Evolutionary conservation across 257 asterid species (phyloP), one percentile per base, ranked within the genome.

Genomic region (Solanum lycopersicoides): DNA sequence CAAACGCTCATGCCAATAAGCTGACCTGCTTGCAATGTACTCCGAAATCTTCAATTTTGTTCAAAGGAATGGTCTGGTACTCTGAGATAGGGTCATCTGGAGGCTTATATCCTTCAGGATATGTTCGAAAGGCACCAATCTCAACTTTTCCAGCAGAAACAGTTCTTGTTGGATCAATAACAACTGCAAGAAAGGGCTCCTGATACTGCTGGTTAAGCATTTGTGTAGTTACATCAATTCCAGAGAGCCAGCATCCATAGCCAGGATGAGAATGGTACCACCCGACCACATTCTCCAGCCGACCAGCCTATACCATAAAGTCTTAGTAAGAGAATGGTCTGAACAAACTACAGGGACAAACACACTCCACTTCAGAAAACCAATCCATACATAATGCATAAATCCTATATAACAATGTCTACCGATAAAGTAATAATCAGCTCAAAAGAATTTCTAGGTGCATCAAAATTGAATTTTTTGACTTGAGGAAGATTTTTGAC

Each of bases 181-280:
- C 99, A 90, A 97, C 99, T 3, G 99, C 99, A 68, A 97, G 92
- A 89, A 97, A 97, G 68, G 99, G 99, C 92, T 97, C 99, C 89
- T 97, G 98, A 90, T 47, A 97, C 74, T 95, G 98, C 92, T 97
- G 99, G 90, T 97, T 97, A 87, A 96, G 98, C 99, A 97, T 93
- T 89, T 97, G 99, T 5, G 99, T 97, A 25, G 98, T 89, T 77
- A 97, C 99, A 88, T 97, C 99, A 69, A 97, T 97, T 77, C 99
- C 99, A 79, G 99, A 97, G 84, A 97, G 99, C 99, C 99, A 97
- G 90, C 99, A 97, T 56, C 99, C 99, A 90, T 97, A 97, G 89
- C 99, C 99, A 88, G 99, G 99, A 91, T 97, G 99, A 13, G 99
- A 97, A 87, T 97, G 99, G 90, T 97, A 97, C 99, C 99, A 97